Percentiles rank a stretch among this genome's conserved stretches.
Evolutionary conservation across 495 filamentous ascomycete species (phyloP).

Genomic region (Xylaria telfairii): DNA sequence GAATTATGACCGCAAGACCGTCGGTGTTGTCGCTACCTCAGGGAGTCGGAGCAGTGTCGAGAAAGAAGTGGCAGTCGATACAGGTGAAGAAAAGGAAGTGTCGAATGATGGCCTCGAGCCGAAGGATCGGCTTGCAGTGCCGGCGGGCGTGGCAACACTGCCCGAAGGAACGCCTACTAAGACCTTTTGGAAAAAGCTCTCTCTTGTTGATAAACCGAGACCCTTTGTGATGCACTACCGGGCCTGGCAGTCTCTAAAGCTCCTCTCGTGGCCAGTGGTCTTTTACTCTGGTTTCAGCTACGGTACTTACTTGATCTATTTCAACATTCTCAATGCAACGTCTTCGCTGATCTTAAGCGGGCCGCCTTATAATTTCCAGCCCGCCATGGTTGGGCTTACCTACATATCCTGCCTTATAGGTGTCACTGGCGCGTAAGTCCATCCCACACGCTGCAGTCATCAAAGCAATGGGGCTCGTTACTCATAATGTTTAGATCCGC

Average conservation of each 20-base stretch:
- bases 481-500: slow-evolving; percentile 23
- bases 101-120: slow-evolving; percentile 22
- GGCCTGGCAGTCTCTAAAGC: slow-evolving; percentile 45
- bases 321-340: slow-evolving; percentile 72
- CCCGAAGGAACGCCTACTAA: slow-evolving; percentile 41
- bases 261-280: slow-evolving; percentile 66
- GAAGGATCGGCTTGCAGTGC: slow-evolving; percentile 13
- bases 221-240: slow-evolving; percentile 57
- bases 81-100: slow-evolving; percentile 30
- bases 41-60: slow-evolving; percentile 10
- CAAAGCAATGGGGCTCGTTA: neutral
- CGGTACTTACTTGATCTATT: slow-evolving; percentile 67
- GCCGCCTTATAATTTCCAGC: slow-evolving; percentile 62
- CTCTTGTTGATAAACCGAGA: slow-evolving; percentile 55
- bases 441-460: slow-evolving; percentile 4
- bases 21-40: slow-evolving; percentile 37
- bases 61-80: slow-evolving; percentile 15
- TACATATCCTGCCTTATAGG: slow-evolving; percentile 67
- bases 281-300: slow-evolving; percentile 72
- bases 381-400: slow-evolving; percentile 67
- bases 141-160: slow-evolving; percentile 32
- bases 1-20: slow-evolving; percentile 58
- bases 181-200: slow-evolving; percentile 62
- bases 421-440: slow-evolving; percentile 52
- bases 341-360: slow-evolving; percentile 64